phyloP scores from a whole-genome alignment of 805 yeast species.

The Candida maesae region DNA sequence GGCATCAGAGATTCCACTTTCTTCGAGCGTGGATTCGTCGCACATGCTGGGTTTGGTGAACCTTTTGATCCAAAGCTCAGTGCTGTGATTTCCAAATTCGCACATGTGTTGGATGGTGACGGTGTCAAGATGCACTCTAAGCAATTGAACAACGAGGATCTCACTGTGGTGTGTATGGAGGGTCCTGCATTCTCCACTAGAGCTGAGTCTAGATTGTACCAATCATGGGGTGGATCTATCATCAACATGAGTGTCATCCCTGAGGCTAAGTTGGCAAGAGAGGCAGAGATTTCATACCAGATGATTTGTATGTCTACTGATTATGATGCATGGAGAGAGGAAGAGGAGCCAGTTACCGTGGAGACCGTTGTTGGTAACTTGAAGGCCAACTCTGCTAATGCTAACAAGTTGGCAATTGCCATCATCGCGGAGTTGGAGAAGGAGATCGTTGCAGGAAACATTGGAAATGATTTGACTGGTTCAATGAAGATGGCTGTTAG shows the following conservation, averaged over 20 bases:
- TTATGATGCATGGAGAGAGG: conserved; percentile 97
- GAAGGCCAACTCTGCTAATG: conserved; percentile 82
- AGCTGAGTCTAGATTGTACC: conserved; percentile 88
- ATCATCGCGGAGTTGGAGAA: conserved; percentile 65
- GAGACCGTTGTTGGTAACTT: conserved; percentile 92
- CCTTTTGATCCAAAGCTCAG: conserved; percentile 83
- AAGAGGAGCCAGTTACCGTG: conserved; percentile 96
- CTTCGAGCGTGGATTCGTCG: conserved; percentile 84
- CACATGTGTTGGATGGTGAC: conserved; percentile 47
- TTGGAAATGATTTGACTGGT: conserved; percentile 71
- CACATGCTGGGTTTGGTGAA: conserved; percentile 96
- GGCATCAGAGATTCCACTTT: conserved; percentile 90
- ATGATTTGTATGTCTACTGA: conserved; percentile 99
- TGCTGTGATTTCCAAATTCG: conserved; percentile 55
- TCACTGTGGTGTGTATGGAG: conserved; percentile 94
- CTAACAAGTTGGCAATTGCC: conserved; percentile 68
- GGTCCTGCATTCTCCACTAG: conserved; percentile 98
- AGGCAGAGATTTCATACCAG: conserved; percentile 94
- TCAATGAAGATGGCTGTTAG: conserved; percentile 78
- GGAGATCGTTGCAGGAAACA: conserved; percentile 51
- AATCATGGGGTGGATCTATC: conserved; percentile 87
- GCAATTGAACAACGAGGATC: conserved; percentile 62
- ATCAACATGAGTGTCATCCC: conserved; percentile 97
- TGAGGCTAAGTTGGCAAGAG: conserved; percentile 96
- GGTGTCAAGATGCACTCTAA: conserved; percentile 62